Conservation (phyloP, 305 asterid species). For the Ilex paraguariensis region DNA sequence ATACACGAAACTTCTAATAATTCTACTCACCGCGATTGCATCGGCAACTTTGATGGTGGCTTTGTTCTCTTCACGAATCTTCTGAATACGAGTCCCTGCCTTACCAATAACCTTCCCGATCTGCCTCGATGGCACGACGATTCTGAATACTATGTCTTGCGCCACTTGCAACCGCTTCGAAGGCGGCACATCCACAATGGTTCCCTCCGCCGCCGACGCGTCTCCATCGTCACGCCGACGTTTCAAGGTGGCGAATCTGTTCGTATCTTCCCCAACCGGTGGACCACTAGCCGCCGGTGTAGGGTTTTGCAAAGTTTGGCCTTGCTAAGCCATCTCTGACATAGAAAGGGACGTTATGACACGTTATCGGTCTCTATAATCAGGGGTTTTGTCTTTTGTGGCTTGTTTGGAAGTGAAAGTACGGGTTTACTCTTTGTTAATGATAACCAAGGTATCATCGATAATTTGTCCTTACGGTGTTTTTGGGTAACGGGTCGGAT, state of each 20-base stretch:
- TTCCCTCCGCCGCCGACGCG: conserved; percentile 24
- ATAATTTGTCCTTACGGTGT: too few species aligned
- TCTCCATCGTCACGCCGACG: conserved; percentile 64
- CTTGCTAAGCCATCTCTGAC: background rate
- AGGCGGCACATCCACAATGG: conserved; percentile 42
- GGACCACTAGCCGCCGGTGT: conserved; percentile 12
- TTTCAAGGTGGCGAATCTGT: conserved; percentile 38
- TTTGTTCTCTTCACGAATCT: conserved; percentile 80
- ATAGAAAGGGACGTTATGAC: too few species aligned
- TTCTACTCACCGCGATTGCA: conserved; percentile 29
- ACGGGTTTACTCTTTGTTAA: too few species aligned
- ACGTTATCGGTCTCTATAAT: too few species aligned
- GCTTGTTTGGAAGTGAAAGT: too few species aligned
- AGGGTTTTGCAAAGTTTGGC: background rate
- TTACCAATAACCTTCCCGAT: conserved; percentile 93
- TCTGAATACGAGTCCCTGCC: conserved; percentile 81
- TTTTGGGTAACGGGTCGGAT: too few species aligned
- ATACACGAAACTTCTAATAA: too few species aligned
- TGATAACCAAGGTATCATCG: too few species aligned
- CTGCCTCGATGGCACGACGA: conserved; percentile 85
- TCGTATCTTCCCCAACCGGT: conserved; percentile 18
- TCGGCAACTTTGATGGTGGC: conserved; percentile 58
- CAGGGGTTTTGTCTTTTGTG: too few species aligned
- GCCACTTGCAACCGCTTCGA: conserved; percentile 64
- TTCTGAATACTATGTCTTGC: conserved; percentile 68